A percentile compares a stretch with the other conserved stretches of the same genome.
Conservation (phyloP, 2,329 filamentous ascomycete species). For the Thelonectria olida region DNA sequence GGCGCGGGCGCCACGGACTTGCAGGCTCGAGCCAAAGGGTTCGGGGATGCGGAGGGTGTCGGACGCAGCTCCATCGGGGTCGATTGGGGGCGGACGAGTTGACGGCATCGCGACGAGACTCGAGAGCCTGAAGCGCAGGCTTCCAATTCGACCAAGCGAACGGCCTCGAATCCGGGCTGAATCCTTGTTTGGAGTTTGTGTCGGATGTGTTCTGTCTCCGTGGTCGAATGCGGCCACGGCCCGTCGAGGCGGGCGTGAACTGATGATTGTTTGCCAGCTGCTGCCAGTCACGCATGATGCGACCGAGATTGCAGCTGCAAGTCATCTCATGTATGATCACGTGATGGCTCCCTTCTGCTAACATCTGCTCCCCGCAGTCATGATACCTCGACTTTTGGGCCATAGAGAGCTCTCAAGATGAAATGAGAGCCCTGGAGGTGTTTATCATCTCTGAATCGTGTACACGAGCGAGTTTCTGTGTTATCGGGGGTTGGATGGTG, state of each 20-base stretch:
- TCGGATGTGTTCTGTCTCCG: background rate
- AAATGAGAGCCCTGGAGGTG: background rate
- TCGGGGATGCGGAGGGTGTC: slow-evolving; percentile 40
- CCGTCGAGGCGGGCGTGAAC: slow-evolving; percentile 21
- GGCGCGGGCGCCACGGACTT: slow-evolving; percentile 39
- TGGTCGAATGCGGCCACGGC: slow-evolving; percentile 17
- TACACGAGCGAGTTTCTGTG: background rate
- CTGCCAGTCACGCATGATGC: slow-evolving; percentile 40
- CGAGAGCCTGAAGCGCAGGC: slow-evolving; percentile 10
- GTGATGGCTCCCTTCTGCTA: slow-evolving; percentile 22
- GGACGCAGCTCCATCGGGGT: slow-evolving; percentile 28
- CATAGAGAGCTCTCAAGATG: background rate
- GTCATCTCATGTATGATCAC: slow-evolving; percentile 37
- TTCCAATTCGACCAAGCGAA: slow-evolving; percentile 7
- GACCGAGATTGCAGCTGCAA: slow-evolving; percentile 22
- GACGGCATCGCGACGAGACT: slow-evolving; percentile 35
- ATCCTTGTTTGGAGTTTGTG: no score
- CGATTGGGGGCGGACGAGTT: slow-evolving; percentile 33
- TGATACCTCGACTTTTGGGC: slow-evolving; percentile 26
- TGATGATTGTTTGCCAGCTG: slow-evolving; percentile 14
- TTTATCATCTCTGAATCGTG: background rate
- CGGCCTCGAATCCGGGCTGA: no score
- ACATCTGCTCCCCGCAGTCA: slow-evolving; percentile 37
- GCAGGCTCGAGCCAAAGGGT: slow-evolving; percentile 36
- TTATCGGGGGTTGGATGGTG: background rate